A percentile compares a stretch with the other conserved stretches of the same genome.
Conservation (phyloP, 257 asterid species). For the Ballota nigra region DNA sequence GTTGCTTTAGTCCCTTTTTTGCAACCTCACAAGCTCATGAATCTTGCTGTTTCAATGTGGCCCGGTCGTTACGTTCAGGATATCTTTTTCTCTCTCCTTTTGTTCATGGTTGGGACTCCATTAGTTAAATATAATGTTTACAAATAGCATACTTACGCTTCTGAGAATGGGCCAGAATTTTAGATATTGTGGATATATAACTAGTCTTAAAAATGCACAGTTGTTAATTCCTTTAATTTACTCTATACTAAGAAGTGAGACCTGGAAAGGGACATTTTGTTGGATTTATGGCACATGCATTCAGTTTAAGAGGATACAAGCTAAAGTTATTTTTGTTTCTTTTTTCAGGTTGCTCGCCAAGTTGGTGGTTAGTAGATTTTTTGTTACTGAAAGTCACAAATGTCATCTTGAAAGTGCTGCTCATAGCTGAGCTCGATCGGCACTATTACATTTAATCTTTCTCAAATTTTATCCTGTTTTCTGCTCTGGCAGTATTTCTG, state of each 20-base stretch:
- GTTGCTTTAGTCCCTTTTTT: not conserved
- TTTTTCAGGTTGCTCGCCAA: constrained; percentile 50
- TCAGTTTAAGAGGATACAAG: not conserved
- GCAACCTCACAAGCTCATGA: not conserved
- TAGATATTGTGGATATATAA: not conserved
- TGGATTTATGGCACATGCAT: not conserved
- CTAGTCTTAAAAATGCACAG: not conserved
- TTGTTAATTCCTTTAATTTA: not conserved
- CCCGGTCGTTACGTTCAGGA: not conserved
- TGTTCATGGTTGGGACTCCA: not conserved
- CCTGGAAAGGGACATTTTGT: not conserved
- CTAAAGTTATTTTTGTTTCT: not conserved
- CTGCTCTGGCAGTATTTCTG: not conserved
- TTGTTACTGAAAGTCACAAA: not conserved
- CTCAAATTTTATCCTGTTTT: not conserved
- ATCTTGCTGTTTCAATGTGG: not conserved
- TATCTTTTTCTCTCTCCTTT: not conserved
- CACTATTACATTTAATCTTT: constrained; percentile 1
- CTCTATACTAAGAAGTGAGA: not conserved
- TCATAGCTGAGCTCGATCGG: not conserved
- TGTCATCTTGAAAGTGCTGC: constrained; percentile 11
- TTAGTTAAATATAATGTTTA: not conserved
- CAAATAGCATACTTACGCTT: not conserved
- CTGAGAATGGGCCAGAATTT: not conserved
- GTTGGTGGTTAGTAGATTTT: constrained; percentile 49